phyloP scores from a whole-genome alignment of 2,329 filamentous ascomycete species.

The Penicillium fuscoglaucum region DNA sequence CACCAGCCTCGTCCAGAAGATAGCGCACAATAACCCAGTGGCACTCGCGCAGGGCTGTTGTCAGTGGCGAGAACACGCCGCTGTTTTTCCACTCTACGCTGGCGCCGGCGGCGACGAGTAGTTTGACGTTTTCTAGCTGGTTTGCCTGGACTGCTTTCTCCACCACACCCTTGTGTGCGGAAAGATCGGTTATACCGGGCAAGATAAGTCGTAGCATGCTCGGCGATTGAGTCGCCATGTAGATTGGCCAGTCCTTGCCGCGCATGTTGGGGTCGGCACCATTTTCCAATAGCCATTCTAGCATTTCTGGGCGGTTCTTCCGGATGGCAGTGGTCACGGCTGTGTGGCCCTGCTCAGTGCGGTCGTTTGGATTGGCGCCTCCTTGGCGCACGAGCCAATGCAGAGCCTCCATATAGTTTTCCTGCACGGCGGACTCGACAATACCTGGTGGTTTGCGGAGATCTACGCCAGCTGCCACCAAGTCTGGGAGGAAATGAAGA shows the following conservation, averaged over 20 bases:
- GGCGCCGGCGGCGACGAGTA: slow-evolving; percentile 64
- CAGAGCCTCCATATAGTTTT: slow-evolving; percentile 62
- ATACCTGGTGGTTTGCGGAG: slow-evolving; percentile 63
- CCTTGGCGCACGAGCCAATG: slow-evolving; percentile 60
- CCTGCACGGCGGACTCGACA: slow-evolving; percentile 62
- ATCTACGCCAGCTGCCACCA: slow-evolving; percentile 62
- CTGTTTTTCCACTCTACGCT: slow-evolving; percentile 71
- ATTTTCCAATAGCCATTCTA: slow-evolving; percentile 58
- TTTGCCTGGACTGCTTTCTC: slow-evolving; percentile 68
- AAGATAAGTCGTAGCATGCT: slow-evolving; percentile 61
- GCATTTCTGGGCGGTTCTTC: slow-evolving; percentile 59
- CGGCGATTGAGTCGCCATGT: slow-evolving; percentile 66
- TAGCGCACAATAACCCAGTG: slow-evolving; percentile 61
- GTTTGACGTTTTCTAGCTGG: slow-evolving; percentile 66
- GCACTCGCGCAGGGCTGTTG: slow-evolving; percentile 65
- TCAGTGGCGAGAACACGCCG: slow-evolving; percentile 69
- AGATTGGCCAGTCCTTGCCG: slow-evolving; percentile 69
- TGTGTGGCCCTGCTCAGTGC: slow-evolving; percentile 58
- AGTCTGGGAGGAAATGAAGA: slow-evolving; percentile 57
- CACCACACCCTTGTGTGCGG: slow-evolving; percentile 59
- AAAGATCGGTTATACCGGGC: slow-evolving; percentile 45
- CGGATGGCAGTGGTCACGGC: slow-evolving; percentile 66
- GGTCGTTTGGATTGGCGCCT: slow-evolving; percentile 61
- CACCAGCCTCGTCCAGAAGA: slow-evolving; percentile 61
- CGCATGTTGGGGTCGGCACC: slow-evolving; percentile 64